Evolutionary conservation across 805 yeast species (phyloP), one percentile per base, ranked within the genome.

Genomic region (Nakazawaea molendinolei): DNA sequence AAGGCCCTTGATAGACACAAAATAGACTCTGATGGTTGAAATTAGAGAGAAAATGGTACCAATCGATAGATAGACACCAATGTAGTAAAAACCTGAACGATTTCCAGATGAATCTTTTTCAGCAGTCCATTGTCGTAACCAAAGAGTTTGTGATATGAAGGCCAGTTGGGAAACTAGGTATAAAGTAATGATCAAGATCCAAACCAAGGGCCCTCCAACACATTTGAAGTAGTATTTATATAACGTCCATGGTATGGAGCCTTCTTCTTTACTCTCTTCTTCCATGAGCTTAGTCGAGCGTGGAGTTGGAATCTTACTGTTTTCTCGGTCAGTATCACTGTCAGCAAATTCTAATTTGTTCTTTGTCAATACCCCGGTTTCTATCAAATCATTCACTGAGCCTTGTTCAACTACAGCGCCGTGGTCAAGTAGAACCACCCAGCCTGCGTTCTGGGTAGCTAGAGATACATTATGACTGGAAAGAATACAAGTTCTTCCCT

Each of bases 391-490:
- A 20, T 72, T 71, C 3, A 95, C 92, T 8, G 78, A 50, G 32
- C 97, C 97, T 57, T 84, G 92, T 18, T 71, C 72, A 41, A 69
- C 69, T 27, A 90, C 69, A 44, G 76, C 70, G 48, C 98, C 97
- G 51, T 87, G 83, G 28, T 83, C 85, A 77, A 90, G 67, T 8
- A 82, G 67, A 33, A 89, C 74, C 28, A 90, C 83, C 65, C 74
- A 74, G 12, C 76, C 81, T 6, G 97, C 97, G 44, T 78, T 76
- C 47, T 76, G 78, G 36, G 86, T 67, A 8, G 97, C 83, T 49
- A 90, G 67, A 0, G 97, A 86, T 45, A 89, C 86, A 53, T 92
- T 92, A 62, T 90, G 97, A 5, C 97, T 85, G 4, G 89, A 96
- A 48, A 90, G 67, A 39, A 90, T 67, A 55, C 95, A 79, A 4